Conservation (phyloP, 768 basidiomycete species). For the Tubosaeta sp. region DNA sequence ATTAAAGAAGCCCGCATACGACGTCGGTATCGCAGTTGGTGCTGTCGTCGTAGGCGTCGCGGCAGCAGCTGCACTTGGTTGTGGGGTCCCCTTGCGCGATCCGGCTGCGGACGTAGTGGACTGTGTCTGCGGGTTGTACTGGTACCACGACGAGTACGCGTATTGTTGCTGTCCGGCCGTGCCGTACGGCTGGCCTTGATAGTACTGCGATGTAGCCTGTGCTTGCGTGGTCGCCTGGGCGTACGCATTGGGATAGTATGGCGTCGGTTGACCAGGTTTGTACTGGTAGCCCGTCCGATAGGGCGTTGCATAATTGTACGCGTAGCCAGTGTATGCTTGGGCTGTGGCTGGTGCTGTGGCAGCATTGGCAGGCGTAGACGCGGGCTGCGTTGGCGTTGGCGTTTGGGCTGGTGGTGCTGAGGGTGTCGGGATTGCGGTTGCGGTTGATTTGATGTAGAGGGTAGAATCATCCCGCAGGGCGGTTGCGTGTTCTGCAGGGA, state of each 20-base stretch:
- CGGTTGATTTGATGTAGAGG: conserved; percentile 53
- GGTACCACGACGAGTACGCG: conserved; percentile 42
- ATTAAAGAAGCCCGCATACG: conserved; percentile 42
- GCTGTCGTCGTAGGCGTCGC: conserved; percentile 21
- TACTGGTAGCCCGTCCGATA: conserved; percentile 35
- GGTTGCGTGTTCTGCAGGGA: conserved; percentile 50
- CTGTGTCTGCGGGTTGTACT: conserved; percentile 35
- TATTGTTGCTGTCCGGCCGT: conserved; percentile 38
- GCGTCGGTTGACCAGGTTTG: conserved; percentile 33
- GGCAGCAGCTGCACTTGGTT: conserved; percentile 31
- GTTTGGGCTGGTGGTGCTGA: conserved; percentile 32
- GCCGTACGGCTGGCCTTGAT: conserved; percentile 33
- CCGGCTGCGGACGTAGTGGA: conserved; percentile 20
- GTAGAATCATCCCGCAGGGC: conserved; percentile 77
- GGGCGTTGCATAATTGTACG: conserved; percentile 35
- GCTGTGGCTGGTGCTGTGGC: conserved; percentile 24
- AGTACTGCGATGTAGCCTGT: conserved; percentile 32
- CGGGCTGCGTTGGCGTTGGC: conserved; percentile 28
- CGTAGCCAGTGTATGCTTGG: conserved; percentile 29
- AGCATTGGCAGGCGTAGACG: conserved; percentile 21
- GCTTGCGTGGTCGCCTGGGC: conserved; percentile 23
- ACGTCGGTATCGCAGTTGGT: conserved; percentile 29
- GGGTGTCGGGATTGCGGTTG: conserved; percentile 32
- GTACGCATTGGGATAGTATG: conserved; percentile 31
- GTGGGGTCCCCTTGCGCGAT: conserved; percentile 43